phyloP scores from a whole-genome alignment of 768 basidiomycete species.

The Sporobolomyces pararoseus region DNA sequence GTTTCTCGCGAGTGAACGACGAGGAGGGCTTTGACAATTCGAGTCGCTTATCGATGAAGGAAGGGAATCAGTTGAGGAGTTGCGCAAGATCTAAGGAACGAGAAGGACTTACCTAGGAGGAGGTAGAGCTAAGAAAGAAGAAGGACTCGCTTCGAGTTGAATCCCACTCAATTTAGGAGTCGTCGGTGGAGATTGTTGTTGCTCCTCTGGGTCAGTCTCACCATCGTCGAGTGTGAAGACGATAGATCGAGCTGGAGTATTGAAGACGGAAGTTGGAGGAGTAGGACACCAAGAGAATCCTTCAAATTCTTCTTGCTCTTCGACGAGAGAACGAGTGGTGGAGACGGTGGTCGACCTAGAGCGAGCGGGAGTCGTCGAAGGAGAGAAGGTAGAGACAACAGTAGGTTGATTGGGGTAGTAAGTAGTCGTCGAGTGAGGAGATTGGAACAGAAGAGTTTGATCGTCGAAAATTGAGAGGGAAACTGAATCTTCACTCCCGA shows the following conservation, averaged over 20 bases:
- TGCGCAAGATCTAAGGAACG: too few species aligned
- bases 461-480: slow-evolving; percentile 13
- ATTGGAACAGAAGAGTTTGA: not conserved
- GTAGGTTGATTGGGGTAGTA: slow-evolving; percentile 8
- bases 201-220: not conserved
- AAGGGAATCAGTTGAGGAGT: too few species aligned
- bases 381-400: not conserved
- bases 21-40: not conserved
- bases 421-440: not conserved
- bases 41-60: not conserved
- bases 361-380: not conserved
- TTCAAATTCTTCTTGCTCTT: not conserved
- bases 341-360: not conserved
- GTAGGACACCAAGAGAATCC: slow-evolving; percentile 8
- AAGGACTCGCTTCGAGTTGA: not conserved
- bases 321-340: not conserved
- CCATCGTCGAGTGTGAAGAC: not conserved
- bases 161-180: not conserved
- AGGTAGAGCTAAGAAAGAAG: not conserved
- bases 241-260: not conserved
- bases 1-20: not conserved
- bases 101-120: not conserved
- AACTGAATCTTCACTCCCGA: not conserved
- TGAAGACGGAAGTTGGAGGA: not conserved
- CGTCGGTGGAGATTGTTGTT: not conserved